A percentile compares a stretch with the other conserved stretches of the same genome.
Evolutionary conservation across 176 grass and related monocot genomes (phyloP).

Genomic region (Hordeum marinum): DNA sequence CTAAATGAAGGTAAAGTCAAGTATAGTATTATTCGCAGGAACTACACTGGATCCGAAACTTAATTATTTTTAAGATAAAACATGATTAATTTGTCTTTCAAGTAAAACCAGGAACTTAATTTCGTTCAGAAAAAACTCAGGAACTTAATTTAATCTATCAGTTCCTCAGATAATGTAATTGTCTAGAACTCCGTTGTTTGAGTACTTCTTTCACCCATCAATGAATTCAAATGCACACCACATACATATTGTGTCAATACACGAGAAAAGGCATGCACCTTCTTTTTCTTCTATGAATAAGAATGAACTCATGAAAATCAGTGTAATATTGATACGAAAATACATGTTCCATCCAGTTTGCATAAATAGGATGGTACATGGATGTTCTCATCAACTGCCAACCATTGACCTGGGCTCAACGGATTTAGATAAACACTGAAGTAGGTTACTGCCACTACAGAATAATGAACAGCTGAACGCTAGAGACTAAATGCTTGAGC

Average conservation of each 20-base stretch:
- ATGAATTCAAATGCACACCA: background rate
- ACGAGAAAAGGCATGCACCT: background rate
- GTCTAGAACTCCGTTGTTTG: background rate
- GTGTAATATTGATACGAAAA: background rate
- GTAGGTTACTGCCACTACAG: background rate
- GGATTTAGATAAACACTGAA: background rate
- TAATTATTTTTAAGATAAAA: background rate
- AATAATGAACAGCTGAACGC: background rate
- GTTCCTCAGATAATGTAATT: background rate
- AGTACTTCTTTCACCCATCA: background rate
- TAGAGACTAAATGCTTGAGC: slow-evolving; percentile 1
- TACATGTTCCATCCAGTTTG: slow-evolving; percentile 3
- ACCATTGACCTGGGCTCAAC: background rate
- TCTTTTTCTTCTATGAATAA: background rate
- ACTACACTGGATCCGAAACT: background rate
- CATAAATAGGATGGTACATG: background rate
- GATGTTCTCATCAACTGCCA: background rate
- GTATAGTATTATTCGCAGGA: background rate
- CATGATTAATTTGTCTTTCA: background rate
- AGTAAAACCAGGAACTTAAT: background rate
- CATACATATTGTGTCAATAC: background rate
- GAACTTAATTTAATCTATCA: background rate
- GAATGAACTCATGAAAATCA: background rate
- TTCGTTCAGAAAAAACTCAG: background rate
- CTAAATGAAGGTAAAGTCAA: background rate